Evolutionary conservation across 371 early-diverging fungal species (phyloP).

Genomic region (Dinochytrium kinnereticum): DNA sequence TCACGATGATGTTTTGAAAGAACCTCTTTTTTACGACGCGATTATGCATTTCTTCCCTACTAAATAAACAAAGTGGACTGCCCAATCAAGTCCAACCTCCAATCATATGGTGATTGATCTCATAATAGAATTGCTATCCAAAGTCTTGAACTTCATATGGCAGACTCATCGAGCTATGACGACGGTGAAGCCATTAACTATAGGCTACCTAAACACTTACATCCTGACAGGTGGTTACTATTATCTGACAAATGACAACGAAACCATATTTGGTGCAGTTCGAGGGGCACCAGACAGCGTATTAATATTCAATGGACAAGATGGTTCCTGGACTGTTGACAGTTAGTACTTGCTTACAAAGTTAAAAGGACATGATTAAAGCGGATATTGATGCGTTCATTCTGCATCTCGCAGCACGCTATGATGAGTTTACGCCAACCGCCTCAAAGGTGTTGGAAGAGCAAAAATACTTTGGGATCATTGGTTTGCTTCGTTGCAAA

Average conservation of each 20-base stretch:
- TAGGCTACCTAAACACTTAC: neutral
- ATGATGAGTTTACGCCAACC: constrained; percentile 16
- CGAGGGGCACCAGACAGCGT: neutral
- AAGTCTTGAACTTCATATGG: too few species aligned
- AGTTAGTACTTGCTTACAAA: neutral
- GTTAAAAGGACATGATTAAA: neutral
- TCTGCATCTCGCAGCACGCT: neutral
- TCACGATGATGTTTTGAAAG: constrained; percentile 67
- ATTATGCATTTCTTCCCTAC: neutral
- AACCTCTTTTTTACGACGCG: constrained; percentile 40
- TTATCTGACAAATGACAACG: neutral
- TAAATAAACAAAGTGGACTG: neutral
- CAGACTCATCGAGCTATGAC: neutral
- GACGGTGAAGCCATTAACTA: neutral
- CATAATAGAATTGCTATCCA: too few species aligned
- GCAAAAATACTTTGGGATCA: constrained; percentile 25
- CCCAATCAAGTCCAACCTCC: too few species aligned
- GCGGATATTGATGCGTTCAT: too few species aligned
- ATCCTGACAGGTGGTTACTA: neutral
- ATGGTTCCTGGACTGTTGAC: constrained; percentile 12
- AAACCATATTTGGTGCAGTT: constrained; percentile 11
- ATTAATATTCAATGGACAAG: neutral
- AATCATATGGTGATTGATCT: neutral
- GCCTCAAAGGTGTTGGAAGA: constrained; percentile 14
- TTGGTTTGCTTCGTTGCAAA: constrained; percentile 13